Evolutionary conservation across 2,329 filamentous ascomycete species (phyloP), one percentile per base, ranked within the genome.

Genomic region (Paraphoma chrysanthemicola): DNA sequence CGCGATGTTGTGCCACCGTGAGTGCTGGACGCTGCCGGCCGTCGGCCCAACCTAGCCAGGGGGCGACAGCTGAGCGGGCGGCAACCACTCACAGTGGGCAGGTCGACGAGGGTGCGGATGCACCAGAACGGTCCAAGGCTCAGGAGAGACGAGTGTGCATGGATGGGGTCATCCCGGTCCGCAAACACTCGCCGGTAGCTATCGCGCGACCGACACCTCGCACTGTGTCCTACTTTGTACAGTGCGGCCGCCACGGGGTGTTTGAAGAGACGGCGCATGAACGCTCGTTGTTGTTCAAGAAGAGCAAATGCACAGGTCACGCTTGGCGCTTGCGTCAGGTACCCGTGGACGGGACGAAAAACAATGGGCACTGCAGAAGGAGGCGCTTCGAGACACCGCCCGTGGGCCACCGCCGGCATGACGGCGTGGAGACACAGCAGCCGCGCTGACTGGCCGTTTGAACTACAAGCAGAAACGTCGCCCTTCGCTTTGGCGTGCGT

Each of bases 211-310:
- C 36, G 55, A 56, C 55, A 57, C 56, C 61, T 51, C 51, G 42
- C 33, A 36, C 33, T 36, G 23, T 59, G 52, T 51, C 52, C 54
- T 44, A 57, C 55, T 56, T 43, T 58, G 53, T 41, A 28, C 8
- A 41, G 28, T 23, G 31, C 47, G 31, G 44, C 59, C 39, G 53
- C 50, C 46, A 33, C 54, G 58, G 49, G 49, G 33, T 62, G 63
- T 67, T 67, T 63, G 62, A 66, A 60, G 44, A 57, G 44, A 38
- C 48, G 41, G 51, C 57, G 67, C 71, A 75, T 73, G 54, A 70
- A 71, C 46, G 52, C 55, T 48, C 55, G 48, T 66, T 54, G 64
- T 60, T 59, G 64, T 66, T 68, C 66, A 66, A 70, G 62, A 65
- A 69, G 59, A 49, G 63, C 50, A 52, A 33, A 43, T 17, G 50